Evolutionary conservation across 2,329 filamentous ascomycete genomes (phyloP), one percentile per base, ranked within the genome.

Genomic region (Penicillium hesseltinei): DNA sequence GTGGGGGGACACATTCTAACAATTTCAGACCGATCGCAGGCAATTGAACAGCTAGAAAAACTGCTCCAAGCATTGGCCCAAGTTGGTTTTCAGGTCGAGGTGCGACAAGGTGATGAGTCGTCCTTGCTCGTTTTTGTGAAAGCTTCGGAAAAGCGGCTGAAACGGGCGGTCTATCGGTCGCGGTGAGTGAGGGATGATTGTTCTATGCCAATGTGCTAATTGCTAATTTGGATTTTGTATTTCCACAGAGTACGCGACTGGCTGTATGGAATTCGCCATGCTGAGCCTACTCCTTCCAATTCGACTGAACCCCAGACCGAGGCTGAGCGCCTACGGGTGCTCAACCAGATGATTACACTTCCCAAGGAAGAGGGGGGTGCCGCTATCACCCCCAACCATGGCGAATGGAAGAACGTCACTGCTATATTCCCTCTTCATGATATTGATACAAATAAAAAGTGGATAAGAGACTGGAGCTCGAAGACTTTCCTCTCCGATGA

Each of bases 41-140:
- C 92, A 19, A 84, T 88, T 69, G 84, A 86, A 31, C 83, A 88
- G 66, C 95, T 97, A 68, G 84, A 90, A 67, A 87, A 89, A 71
- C 86, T 97, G 45, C 83, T 96, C 65, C 81, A 88, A 67, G 84
- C 85, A 29, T 84, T 99, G 27, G 86, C 90, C 17, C 80, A 82
- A 40, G 89, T 92, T 43, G 93, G 94, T 10, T 81, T 99, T 56
- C 86, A 90, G 56, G 92, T 90, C 17, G 92, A 97, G 76, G 91
- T 97, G 51, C 88, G 94, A 62, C 86, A 88, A 64, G 92, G 91
- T 52, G 87, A 89, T 62, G 83, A 87, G 47, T 82, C 84, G 57
- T 91, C 90, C 6, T 79, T 97, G 47, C 82, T 97, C 43, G 78
- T 99, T 65, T 97, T 99, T 72, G 84, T 92, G 70, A 89, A 89